Percentiles rank a stretch among this genome's conserved stretches.
These are phyloP conservation scores for Flaveria linearis DNA, from an alignment of 129 eudicot species.

Conservation along the genomic window DNA sequence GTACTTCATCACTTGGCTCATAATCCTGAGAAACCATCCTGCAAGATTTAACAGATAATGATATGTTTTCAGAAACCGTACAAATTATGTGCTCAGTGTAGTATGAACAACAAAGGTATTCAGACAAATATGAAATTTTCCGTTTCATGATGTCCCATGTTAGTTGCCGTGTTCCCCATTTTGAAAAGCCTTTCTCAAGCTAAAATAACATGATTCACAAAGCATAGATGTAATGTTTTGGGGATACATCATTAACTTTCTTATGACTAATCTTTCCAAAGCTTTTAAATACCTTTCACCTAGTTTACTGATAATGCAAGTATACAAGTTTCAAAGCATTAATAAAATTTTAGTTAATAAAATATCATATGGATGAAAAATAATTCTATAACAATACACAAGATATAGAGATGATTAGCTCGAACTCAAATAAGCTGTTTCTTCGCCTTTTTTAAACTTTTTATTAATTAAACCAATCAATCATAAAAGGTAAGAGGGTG, in stretches of 20 bases:
- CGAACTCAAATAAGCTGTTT: neutral
- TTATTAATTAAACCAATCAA: neutral
- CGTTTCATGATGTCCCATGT: neutral
- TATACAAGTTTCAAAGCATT: conserved; percentile 2
- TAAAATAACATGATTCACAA: neutral
- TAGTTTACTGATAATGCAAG: conserved; percentile 18
- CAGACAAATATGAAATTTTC: neutral
- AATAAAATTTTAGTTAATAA: conserved; percentile 8
- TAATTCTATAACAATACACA: conserved; percentile 7
- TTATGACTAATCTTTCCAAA: neutral
- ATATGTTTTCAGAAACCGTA: conserved; percentile 22
- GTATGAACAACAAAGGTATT: conserved; percentile 13
- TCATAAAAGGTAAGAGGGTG: neutral
- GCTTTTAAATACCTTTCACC: conserved; percentile 12
- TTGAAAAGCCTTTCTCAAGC: neutral
- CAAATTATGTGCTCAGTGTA: neutral
- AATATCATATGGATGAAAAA: neutral
- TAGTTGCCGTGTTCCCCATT: conserved; percentile 6
- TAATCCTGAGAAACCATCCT: conserved; percentile 77
- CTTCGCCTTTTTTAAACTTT: neutral
- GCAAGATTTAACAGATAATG: conserved; percentile 29
- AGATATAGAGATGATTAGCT: neutral
- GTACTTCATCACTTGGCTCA: conserved; percentile 65
- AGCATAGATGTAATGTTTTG: conserved; percentile 16
- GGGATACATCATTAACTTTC: conserved; percentile 6